Evolutionary conservation across 176 grass and related monocot species (phyloP).

Genomic region (Phoenix roebelenii): DNA sequence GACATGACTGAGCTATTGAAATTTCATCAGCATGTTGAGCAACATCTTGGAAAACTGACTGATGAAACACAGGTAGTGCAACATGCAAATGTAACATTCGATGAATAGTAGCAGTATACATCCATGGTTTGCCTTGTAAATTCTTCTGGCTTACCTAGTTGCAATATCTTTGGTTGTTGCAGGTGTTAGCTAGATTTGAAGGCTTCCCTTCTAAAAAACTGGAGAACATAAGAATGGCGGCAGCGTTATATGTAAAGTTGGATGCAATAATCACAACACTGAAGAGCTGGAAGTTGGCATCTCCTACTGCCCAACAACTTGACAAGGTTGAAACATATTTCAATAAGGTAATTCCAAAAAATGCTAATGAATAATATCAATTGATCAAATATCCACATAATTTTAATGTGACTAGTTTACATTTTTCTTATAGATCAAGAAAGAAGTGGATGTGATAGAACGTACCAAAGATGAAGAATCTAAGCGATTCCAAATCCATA

Average conservation of each 20-base stretch:
- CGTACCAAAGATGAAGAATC: slow-evolving; percentile 47
- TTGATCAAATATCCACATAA: background rate
- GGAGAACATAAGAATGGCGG: slow-evolving; percentile 43
- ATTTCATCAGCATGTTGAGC: slow-evolving; percentile 41
- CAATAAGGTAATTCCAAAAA: slow-evolving; percentile 33
- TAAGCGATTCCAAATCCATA: slow-evolving; percentile 44
- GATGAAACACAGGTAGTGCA: slow-evolving; percentile 55
- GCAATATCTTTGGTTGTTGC: background rate
- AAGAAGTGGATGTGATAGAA: slow-evolving; percentile 55
- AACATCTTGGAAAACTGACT: slow-evolving; percentile 34
- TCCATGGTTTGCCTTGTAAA: too few species aligned
- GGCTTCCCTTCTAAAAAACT: slow-evolving; percentile 54
- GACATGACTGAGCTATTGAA: slow-evolving; percentile 43
- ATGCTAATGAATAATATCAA: too few species aligned
- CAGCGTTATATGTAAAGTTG: slow-evolving; percentile 42
- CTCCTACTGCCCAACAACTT: slow-evolving; percentile 35
- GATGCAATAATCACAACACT: slow-evolving; percentile 25
- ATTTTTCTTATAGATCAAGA: slow-evolving; percentile 31
- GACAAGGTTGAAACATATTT: slow-evolving; percentile 38
- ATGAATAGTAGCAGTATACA: too few species aligned
- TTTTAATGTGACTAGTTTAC: background rate
- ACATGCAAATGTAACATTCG: too few species aligned
- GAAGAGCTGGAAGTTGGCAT: slow-evolving; percentile 33
- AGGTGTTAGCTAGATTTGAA: slow-evolving; percentile 63
- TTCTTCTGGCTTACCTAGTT: slow-evolving; percentile 2